Evolutionary conservation across 2,329 filamentous ascomycete species (phyloP), one percentile per base, ranked within the genome.

Genomic region (Venturia effusa): DNA sequence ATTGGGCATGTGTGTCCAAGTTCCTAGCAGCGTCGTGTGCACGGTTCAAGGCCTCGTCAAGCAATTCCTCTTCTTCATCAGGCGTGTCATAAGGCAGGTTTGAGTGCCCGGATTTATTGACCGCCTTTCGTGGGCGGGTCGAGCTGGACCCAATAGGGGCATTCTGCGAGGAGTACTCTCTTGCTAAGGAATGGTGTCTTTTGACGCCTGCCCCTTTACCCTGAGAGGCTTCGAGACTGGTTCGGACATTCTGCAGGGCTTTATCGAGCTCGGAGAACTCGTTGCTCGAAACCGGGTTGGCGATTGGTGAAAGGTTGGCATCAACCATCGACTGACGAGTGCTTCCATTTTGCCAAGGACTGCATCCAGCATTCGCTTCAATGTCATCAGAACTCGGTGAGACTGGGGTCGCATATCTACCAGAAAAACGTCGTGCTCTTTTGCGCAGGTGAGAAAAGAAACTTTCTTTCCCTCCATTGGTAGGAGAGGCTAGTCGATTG

Each of bases 401-500:
- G 65, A 88, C 85, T 8, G 90, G 88, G 17, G 86, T 87, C 73
- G 93, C 90, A 72, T 96, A 92, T 64, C 93, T 87, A 59, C 94
- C 94, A 32, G 94, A 99, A 66, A 99, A 87, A 68, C 94, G 84
- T 69, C 94, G 85, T 34, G 95, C 94, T 61, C 93, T 88, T 77
- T 99, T 99, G 64, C 94, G 85, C 8, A 99, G 82, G 73, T 99
- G 94, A 0, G 94, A 97, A 77, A 99, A 99, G 80, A 99, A 99
- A 75, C 94, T 91, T 75, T 99, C 94, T 72, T 95, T 95, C 64
- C 92, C 89, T 22, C 84, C 89, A 70, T 83, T 87, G 0, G 88
- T 86, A 4, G 92, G 90, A 6, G 91, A 94, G 19, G 84, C 86
- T 30, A 92, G 79, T 27, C 87, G 89, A 40, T 83, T 84, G 70